A percentile compares a stretch with the other conserved stretches of the same genome.
Conservation (phyloP, 495 filamentous ascomycete species). For the Letharia lupina region DNA sequence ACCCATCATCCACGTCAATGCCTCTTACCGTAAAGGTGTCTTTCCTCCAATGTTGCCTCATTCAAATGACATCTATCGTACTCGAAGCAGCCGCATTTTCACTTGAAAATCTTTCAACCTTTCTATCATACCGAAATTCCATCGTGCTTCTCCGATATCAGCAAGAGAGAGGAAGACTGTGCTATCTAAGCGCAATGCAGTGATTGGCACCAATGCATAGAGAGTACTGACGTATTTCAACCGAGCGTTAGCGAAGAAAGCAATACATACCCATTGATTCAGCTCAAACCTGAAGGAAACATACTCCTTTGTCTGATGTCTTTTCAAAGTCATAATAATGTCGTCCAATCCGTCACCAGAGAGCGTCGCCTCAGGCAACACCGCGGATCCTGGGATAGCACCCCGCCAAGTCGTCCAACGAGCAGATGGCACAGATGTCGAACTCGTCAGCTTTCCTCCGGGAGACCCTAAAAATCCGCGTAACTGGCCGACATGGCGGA, state of each 20-base stretch:
- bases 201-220: background rate
- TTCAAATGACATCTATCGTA: background rate
- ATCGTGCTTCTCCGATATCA: background rate
- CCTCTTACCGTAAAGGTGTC: background rate
- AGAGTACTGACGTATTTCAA: background rate
- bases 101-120: background rate
- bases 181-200: background rate
- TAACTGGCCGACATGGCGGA: slow-evolving; percentile 39
- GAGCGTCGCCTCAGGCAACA: slow-evolving; percentile 5
- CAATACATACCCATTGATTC: background rate
- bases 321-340: background rate
- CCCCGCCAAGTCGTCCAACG: slow-evolving; percentile 13
- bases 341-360: background rate
- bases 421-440: slow-evolving; percentile 21
- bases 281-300: background rate
- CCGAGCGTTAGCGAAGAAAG: background rate
- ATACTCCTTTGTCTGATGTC: background rate
- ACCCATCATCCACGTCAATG: background rate
- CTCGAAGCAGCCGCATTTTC: background rate
- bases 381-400: slow-evolving; percentile 10
- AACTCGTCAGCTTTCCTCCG: slow-evolving; percentile 31
- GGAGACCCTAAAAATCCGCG: slow-evolving; percentile 39
- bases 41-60: background rate
- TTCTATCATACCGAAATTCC: background rate
- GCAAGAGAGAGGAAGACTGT: background rate